Conservation (phyloP, 305 asterid species). For the Fraxinus floribunda region DNA sequence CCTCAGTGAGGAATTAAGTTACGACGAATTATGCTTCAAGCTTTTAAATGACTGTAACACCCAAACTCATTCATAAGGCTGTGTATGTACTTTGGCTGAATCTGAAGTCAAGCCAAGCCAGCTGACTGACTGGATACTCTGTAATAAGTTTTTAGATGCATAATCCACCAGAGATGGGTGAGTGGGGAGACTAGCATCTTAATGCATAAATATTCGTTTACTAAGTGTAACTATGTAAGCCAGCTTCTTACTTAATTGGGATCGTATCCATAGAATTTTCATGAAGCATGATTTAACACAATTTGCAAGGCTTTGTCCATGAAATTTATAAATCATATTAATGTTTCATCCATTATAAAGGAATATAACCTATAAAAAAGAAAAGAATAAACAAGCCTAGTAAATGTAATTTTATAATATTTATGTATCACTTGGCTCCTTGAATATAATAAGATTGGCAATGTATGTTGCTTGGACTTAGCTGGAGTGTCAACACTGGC, state of each 20-base stretch:
- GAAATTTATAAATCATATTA: not conserved
- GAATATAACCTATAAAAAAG: not conserved
- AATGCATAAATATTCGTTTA: not conserved
- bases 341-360: not conserved
- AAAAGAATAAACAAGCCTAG: not conserved
- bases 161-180: not conserved
- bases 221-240: not conserved
- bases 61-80: not conserved
- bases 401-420: not conserved
- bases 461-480: not conserved
- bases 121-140: not conserved
- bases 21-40: not conserved
- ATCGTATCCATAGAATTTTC: not conserved
- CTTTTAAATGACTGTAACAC: not conserved
- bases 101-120: not conserved
- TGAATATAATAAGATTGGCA: not conserved
- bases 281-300: not conserved
- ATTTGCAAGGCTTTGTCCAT: slow-evolving; percentile 4
- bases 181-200: not conserved
- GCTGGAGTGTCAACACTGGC: not conserved
- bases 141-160: not conserved
- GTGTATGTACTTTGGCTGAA: not conserved
- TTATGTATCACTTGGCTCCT: slow-evolving; percentile 2
- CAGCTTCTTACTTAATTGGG: not conserved
- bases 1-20: not conserved